A percentile compares a stretch with the other conserved stretches of the same genome.
Evolutionary conservation across 495 filamentous ascomycete genomes (phyloP).

Genomic region (Tetracladium setigerum): DNA sequence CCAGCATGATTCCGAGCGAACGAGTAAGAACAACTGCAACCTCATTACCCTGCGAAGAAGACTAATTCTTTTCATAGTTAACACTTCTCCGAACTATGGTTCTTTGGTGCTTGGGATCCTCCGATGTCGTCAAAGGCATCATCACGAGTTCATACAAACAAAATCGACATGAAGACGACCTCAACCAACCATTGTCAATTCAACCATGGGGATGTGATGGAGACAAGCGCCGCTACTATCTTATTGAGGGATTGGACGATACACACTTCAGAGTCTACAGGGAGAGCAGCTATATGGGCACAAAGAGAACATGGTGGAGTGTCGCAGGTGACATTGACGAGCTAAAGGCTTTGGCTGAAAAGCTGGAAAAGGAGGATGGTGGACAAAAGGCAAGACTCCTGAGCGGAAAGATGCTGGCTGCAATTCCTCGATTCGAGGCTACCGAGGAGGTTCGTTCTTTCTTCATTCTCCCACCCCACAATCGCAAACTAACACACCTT

Average conservation of each 20-base stretch:
- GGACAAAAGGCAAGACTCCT: constrained; percentile 70
- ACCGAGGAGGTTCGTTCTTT: constrained; percentile 67
- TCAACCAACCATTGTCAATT: constrained; percentile 87
- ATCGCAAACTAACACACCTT: neutral
- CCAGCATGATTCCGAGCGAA: constrained; percentile 68
- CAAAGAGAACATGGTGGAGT: constrained; percentile 82
- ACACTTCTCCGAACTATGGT: constrained; percentile 74
- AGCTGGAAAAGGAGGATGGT: constrained; percentile 65
- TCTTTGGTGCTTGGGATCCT: constrained; percentile 85
- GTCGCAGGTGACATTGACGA: constrained; percentile 88
- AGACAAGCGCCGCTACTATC: constrained; percentile 84
- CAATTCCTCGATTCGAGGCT: constrained; percentile 89
- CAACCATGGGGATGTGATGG: constrained; percentile 93
- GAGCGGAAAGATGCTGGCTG: constrained; percentile 66
- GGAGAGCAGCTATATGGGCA: constrained; percentile 76
- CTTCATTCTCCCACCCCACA: constrained; percentile 23
- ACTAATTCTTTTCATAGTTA: constrained; percentile 44
- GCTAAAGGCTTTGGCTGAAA: constrained; percentile 62
- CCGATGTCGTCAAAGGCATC: constrained; percentile 70
- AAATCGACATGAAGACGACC: constrained; percentile 79
- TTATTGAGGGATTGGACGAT: constrained; percentile 91
- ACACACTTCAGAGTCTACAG: constrained; percentile 91
- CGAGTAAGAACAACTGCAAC: constrained; percentile 49
- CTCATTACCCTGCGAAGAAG: neutral
- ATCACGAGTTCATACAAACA: constrained; percentile 89